These are phyloP conservation scores for Kalanchoe fedtschenkoi DNA, from an alignment of 164 flowering plant genomes.

Conservation along the genomic window DNA sequence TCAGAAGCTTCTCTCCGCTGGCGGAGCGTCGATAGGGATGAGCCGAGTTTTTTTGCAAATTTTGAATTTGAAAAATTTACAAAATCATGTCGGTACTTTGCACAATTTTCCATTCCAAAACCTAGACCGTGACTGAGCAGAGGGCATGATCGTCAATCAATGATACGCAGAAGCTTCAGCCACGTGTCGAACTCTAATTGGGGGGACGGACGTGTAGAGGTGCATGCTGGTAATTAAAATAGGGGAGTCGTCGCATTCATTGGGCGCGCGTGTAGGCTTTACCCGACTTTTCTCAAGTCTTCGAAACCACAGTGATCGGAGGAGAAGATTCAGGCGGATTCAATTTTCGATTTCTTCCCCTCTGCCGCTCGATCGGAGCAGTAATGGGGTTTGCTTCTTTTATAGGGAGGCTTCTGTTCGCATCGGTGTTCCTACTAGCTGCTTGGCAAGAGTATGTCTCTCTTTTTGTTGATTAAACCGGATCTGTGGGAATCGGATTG, in stretches of 20 bases:
- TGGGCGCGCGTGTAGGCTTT: no score
- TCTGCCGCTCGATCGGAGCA: conserved; percentile 1
- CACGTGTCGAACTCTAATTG: no score
- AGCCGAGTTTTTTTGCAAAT: not conserved
- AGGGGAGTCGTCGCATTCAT: no score
- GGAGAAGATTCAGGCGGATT: not conserved
- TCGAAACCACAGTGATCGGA: not conserved
- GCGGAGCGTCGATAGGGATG: not conserved
- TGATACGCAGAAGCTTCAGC: no score
- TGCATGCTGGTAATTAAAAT: not conserved
- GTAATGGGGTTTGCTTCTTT: conserved; percentile 45
- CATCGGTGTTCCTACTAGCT: conserved; percentile 45
- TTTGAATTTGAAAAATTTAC: not conserved
- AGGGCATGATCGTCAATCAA: no score
- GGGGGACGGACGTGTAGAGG: not conserved
- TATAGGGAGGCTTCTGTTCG: conserved; percentile 55
- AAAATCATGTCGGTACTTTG: not conserved
- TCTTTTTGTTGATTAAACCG: conserved; percentile 9
- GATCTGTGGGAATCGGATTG: not conserved
- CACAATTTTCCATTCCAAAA: not conserved
- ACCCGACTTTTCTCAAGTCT: not conserved
- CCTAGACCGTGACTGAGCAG: no score
- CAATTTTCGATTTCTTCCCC: not conserved
- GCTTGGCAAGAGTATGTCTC: conserved; percentile 58
- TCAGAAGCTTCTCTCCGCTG: not conserved